Conservation (phyloP, 179 eudicot species). For the Silene noctiflora region DNA sequence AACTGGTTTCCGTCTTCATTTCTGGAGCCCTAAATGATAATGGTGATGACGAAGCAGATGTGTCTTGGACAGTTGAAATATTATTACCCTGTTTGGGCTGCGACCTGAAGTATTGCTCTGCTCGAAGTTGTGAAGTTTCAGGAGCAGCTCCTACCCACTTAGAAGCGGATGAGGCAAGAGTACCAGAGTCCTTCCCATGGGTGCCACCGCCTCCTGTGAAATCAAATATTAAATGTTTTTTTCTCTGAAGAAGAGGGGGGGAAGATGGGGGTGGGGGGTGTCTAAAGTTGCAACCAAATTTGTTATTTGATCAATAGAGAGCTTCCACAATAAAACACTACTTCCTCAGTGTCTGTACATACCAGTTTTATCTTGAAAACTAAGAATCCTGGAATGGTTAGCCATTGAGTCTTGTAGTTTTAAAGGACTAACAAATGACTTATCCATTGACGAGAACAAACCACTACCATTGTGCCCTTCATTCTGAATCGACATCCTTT, state of each 20-base stretch:
- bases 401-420: constrained; percentile 34
- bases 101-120: constrained; percentile 25
- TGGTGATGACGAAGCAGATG: constrained; percentile 27
- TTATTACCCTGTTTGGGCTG: constrained; percentile 26
- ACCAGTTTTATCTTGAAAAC: constrained; percentile 44
- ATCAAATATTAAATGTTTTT: constrained; percentile 12
- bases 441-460: constrained; percentile 39
- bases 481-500: constrained; percentile 50
- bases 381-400: constrained; percentile 29
- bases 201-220: constrained; percentile 43
- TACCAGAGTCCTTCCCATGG: constrained; percentile 31
- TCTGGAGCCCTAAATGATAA: constrained; percentile 20
- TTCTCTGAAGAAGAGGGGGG: background rate
- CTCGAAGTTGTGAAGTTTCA: constrained; percentile 27
- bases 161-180: constrained; percentile 30
- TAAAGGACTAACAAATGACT: constrained; percentile 34
- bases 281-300: background rate
- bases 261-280: background rate
- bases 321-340: background rate
- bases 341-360: constrained; percentile 15
- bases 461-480: constrained; percentile 33
- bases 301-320: background rate
- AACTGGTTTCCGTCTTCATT: constrained; percentile 18
- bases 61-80: constrained; percentile 21
- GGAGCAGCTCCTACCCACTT: constrained; percentile 33